Conservation (phyloP, 257 asterid genomes). For the Solanum appendiculatum region DNA sequence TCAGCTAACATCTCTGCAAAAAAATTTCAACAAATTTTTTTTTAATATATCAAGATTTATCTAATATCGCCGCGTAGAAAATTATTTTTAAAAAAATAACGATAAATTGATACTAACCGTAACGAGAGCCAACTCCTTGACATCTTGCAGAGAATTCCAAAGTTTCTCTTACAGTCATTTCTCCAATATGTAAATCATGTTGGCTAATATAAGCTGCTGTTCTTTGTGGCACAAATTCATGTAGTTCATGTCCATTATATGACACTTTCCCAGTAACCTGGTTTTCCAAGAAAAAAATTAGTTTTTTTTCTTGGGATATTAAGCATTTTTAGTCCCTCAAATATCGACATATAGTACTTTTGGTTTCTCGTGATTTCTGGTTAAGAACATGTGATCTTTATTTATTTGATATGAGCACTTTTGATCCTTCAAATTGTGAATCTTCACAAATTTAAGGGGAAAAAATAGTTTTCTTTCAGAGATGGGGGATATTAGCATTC, state of each 20-base stretch:
- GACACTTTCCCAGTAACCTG: slow-evolving; percentile 50
- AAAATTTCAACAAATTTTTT: neutral
- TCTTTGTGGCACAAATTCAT: slow-evolving; percentile 54
- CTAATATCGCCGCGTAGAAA: neutral
- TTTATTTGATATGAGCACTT: no score
- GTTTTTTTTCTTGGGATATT: neutral
- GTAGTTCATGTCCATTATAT: slow-evolving; percentile 52
- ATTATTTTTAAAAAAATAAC: neutral
- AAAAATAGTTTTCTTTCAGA: no score
- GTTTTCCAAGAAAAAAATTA: neutral
- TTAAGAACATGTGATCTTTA: neutral
- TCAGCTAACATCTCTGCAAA: slow-evolving; percentile 67
- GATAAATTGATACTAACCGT: slow-evolving; percentile 28
- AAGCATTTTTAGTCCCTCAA: neutral
- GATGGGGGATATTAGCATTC: no score
- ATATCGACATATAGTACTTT: neutral
- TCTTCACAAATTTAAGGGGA: neutral
- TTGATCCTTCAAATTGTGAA: neutral
- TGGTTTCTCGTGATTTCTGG: neutral
- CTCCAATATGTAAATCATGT: slow-evolving; percentile 58
- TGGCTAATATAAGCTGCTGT: slow-evolving; percentile 66
- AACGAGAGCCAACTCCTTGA: slow-evolving; percentile 70
- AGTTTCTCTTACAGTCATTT: slow-evolving; percentile 72
- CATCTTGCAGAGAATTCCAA: slow-evolving; percentile 63
- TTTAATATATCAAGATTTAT: neutral